Conservation (phyloP, 2,329 filamentous ascomycete species). For the Lasiodiplodia sp. region DNA sequence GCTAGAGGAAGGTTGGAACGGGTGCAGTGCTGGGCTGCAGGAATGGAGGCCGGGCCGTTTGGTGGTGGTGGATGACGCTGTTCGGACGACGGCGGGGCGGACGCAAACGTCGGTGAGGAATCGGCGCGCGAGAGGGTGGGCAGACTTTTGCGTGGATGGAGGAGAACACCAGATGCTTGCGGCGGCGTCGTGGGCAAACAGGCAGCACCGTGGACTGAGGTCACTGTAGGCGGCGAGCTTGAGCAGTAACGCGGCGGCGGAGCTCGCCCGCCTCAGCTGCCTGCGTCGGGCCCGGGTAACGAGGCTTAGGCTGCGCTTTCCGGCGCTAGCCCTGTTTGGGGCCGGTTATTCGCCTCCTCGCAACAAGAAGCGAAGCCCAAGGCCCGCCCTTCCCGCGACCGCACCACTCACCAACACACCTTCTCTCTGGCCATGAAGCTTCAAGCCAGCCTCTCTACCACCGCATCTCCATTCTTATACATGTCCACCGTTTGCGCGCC, state of each 20-base stretch:
- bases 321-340: conserved; percentile 5
- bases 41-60: conserved; percentile 14
- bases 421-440: conserved; percentile 19
- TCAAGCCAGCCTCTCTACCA: conserved; percentile 21
- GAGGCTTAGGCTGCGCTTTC: background rate
- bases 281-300: background rate
- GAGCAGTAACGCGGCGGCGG: background rate
- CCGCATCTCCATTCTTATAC: conserved; percentile 27
- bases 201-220: conserved; percentile 9
- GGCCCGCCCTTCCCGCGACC: conserved; percentile 17
- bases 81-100: conserved; percentile 2
- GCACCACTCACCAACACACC: conserved; percentile 17
- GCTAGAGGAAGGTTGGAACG: background rate
- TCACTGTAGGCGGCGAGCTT: background rate
- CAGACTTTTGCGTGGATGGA: background rate
- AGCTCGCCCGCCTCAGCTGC: conserved; percentile 7
- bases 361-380: conserved; percentile 24
- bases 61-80: background rate
- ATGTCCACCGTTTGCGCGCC: conserved; percentile 27
- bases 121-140: background rate
- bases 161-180: background rate
- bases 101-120: background rate
- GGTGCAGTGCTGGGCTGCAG: background rate
- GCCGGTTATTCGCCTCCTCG: conserved; percentile 7
- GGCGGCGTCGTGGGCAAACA: conserved; percentile 7